Conservation (phyloP, 306 rosid genomes). For the Myrica gale region DNA sequence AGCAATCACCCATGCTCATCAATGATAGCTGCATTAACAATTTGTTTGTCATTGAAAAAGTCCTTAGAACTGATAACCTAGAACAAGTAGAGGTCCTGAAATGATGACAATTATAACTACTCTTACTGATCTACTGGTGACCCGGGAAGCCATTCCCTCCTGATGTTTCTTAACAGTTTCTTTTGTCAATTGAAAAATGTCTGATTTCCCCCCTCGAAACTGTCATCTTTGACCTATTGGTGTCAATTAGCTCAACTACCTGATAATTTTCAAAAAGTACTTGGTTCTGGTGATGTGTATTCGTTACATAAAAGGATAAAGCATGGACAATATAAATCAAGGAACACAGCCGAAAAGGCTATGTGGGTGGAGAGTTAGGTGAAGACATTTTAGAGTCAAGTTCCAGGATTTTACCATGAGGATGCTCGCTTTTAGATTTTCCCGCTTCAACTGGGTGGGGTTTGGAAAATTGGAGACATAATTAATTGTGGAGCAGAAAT, state of each 20-base stretch:
- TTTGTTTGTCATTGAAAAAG: not conserved
- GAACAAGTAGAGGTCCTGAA: no score
- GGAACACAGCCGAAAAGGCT: not conserved
- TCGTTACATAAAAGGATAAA: not conserved
- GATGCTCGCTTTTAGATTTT: no score
- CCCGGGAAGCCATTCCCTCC: not conserved
- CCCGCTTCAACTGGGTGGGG: no score
- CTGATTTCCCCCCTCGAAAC: no score
- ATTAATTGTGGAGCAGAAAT: no score
- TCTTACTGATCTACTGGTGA: no score
- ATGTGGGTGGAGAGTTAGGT: not conserved
- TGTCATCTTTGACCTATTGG: not conserved
- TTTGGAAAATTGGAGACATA: no score
- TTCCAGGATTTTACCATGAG: not conserved
- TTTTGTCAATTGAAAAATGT: not conserved
- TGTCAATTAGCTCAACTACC: not conserved
- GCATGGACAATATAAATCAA: not conserved
- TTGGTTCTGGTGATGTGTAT: not conserved
- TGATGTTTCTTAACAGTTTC: conserved; percentile 3
- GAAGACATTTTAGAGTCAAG: not conserved
- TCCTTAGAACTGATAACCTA: no score
- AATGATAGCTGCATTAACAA: not conserved
- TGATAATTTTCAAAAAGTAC: not conserved
- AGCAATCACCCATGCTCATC: not conserved
- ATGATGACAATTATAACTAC: no score